Evolutionary conservation across 345 rosid genomes (phyloP).

Genomic region (Gossypium ekmanianum): DNA sequence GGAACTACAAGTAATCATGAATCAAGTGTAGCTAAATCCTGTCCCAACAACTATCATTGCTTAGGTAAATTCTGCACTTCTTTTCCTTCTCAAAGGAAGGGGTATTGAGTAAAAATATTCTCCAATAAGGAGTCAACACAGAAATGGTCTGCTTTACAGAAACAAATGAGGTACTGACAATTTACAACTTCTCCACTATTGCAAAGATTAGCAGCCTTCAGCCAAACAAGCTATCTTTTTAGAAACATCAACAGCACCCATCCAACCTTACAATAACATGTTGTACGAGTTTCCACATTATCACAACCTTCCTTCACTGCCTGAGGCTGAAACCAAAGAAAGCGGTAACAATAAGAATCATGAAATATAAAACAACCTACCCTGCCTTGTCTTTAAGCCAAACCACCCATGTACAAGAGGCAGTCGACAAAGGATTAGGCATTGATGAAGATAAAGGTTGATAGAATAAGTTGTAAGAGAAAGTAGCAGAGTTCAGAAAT

Average conservation of each 20-base stretch:
- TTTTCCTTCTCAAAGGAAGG: background rate
- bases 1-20: background rate
- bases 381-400: background rate
- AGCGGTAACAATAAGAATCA: background rate
- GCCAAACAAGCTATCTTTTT: slow-evolving; percentile 13
- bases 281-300: slow-evolving; percentile 1
- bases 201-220: slow-evolving; percentile 22
- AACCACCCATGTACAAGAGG: background rate
- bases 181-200: slow-evolving; percentile 20
- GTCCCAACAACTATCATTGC: background rate
- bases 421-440: background rate
- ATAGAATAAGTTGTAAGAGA: background rate
- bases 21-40: background rate
- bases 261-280: slow-evolving; percentile 13
- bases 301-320: slow-evolving; percentile 12
- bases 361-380: background rate
- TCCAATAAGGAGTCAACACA: slow-evolving; percentile 6
- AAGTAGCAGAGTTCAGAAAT: background rate
- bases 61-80: background rate
- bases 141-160: slow-evolving; percentile 31
- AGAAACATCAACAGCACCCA: slow-evolving; percentile 20
- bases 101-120: slow-evolving; percentile 5
- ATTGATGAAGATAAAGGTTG: background rate
- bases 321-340: slow-evolving; percentile 13
- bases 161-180: slow-evolving; percentile 21